Base-by-base conservation (phyloP, 768 basidiomycete genomes). In the Pleurotus eryngii region DNA sequence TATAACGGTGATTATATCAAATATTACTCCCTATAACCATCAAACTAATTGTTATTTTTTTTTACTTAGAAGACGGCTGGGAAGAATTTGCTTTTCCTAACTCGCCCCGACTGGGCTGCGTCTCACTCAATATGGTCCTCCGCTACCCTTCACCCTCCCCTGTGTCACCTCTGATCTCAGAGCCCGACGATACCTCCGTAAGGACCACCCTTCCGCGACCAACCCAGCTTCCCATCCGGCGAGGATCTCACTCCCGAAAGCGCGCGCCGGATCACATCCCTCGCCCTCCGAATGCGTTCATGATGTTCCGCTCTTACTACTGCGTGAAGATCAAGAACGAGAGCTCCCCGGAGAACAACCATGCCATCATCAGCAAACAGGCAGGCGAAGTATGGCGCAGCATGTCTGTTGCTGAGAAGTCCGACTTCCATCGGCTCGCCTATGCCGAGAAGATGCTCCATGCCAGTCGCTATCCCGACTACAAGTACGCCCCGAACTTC, bases 271-370 rank as follows among this genome's bases (percentile, higher is more conserved):
- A 75, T 37, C 85, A 85, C 66, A 81, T 92, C 38, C 85, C 84
- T 30, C 85, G 92, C 12, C 92, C 92, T 1, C 80, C 88, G 56
- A 95, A 95, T 65, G 87, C 91, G 8, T 95, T 93, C 77, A 91
- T 86, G 76, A 78, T 86, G 66, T 86, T 81, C 67, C 78, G 84
- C 18, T 85, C 81, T 22, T 81, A 79, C 56, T 83, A 87, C 50
- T 80, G 81, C 40, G 77, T 80, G 3, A 74, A 76, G 5, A 76
- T 80, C 42, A 81, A 78, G 59, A 75, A 83, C 58, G 67, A 61
- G 49, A 70, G 73, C n/a, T 68, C 64, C 17, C 72, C 84, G 60
- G 84, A 86, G 64, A 75, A 73, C 60, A 81, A 86, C 64, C 79
- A 84, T 63, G 73, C 82, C 27, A 78, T 82, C 57, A 81, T 85